Evolutionary conservation across 164 flowering plant genomes (phyloP).

Genomic region (Umbellularia californica): DNA sequence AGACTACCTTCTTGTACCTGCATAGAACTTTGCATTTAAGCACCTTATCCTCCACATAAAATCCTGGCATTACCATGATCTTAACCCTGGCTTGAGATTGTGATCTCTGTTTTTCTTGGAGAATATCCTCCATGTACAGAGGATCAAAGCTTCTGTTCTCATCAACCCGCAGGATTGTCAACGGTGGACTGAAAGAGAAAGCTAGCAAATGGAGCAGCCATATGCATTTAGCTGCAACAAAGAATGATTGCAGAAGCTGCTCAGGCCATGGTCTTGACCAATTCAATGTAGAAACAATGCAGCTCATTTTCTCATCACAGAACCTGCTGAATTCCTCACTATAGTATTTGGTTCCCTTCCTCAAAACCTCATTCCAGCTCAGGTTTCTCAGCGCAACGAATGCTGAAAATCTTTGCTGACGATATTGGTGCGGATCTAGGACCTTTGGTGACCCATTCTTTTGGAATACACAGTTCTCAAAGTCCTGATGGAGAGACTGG

Average conservation of each 20-base stretch:
- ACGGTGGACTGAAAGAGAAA: constrained; percentile 69
- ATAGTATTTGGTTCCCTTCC: constrained; percentile 87
- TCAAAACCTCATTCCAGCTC: constrained; percentile 89
- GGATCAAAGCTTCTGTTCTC: constrained; percentile 71
- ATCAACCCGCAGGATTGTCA: constrained; percentile 70
- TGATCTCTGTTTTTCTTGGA: constrained; percentile 45
- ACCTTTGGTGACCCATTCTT: constrained; percentile 66
- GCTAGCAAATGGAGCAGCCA: constrained; percentile 95
- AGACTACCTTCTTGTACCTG: constrained; percentile 51
- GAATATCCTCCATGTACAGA: constrained; percentile 77
- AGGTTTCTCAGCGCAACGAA: constrained; percentile 69
- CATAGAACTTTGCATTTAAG: constrained; percentile 82
- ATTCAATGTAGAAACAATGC: constrained; percentile 54
- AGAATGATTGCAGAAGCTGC: constrained; percentile 83
- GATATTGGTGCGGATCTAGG: constrained; percentile 67
- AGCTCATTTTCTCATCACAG: constrained; percentile 92
- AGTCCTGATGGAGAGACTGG: constrained; percentile 77
- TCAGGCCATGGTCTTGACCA: constrained; percentile 95
- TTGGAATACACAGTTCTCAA: constrained; percentile 75
- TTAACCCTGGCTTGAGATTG: constrained; percentile 55
- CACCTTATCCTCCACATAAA: constrained; percentile 74
- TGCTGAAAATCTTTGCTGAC: constrained; percentile 59
- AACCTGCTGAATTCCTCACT: constrained; percentile 92
- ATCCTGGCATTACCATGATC: constrained; percentile 94
- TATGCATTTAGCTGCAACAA: constrained; percentile 83